Evolutionary conservation across 805 yeast genomes (phyloP), one percentile per base, ranked within the genome.

Genomic region (Sugiyamaella mastotermitis): DNA sequence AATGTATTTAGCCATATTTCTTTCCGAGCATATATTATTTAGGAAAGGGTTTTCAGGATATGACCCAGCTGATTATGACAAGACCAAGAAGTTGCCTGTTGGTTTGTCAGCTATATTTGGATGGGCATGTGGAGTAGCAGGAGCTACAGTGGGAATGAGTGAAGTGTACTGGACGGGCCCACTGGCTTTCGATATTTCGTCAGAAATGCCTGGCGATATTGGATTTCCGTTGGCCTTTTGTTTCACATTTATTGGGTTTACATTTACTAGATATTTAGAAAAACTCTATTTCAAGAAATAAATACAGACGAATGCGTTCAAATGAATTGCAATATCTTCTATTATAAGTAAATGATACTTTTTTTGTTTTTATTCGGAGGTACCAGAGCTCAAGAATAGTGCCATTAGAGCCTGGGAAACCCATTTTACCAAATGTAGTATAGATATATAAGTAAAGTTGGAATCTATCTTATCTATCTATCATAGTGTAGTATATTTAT

Each of bases 101-200:
- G 95, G 95, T 41, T 48, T 61, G 35, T 92, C 95, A 1, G 92
- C 92, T 46, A 60, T 74, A n/a, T 57, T 75, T 49, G 94, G 83
- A 1, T 78, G 85, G 66, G 70, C 82, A 57, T 73, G 78, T 47
- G 94, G 94, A 58, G 80, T 71, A 31, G 85, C 80, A 21, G 95
- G 94, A 61, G 82, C 77, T 26, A 92, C 77, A 7, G 39, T 82
- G 35, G 95, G 95, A 50, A 83, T 86, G 92, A 66, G 69, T 55
- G 94, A 84, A 64, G 71, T 72, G 3, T 86, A 94, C 83, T 87
- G 80, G 68, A 56, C 56, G 8, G 94, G 95, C 54, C 78, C 72
- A 29, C 53, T 83, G 49, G 85, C 75, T 27, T 56, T 54, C 24
- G 48, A 63, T 45, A 77, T 82, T 52, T 17, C 27, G 7, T 5